Evolutionary conservation across 768 basidiomycete species (phyloP), one percentile per base, ranked within the genome.

Genomic region (Phanerodontia chrysosporium): DNA sequence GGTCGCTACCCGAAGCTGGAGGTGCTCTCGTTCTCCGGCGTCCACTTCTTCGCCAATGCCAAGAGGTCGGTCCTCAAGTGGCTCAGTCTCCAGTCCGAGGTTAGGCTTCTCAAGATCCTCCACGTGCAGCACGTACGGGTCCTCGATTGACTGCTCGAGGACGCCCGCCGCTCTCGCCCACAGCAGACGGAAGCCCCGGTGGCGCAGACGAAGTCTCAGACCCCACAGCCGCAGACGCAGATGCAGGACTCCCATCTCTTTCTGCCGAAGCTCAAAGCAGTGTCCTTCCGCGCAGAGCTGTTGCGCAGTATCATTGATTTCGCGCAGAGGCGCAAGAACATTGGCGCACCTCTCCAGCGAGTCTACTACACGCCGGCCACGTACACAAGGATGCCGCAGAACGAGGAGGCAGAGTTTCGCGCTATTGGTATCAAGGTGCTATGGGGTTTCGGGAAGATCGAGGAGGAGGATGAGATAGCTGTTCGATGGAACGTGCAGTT

Each of bases 1-100:
- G 75, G 73, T 9, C 73, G 72, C 27, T 84, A 82, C 64, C 79
- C 75, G n/a, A 69, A 80, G 39, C 39, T 42, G 10, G 39, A 42
- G 39, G 4, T 4, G 8, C 39, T 42, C 39, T 8, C 39, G 16
- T 18, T 42, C 39, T 42, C 4, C 39, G 6, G 10, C 10, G 18
- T 42, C 8, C 39, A 18, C 10, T 42, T 10, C 39, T 8, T 18
- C 39, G 18, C 39, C 4, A 18, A 10, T 18, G 18, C 18, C 8
- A 42, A 18, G 39, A 18, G 10, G 39, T 18, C 39, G 39, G 10
- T 42, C 39, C 39, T 42, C 18, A 7, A 18, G 16, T 42, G 39
- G 39, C 39, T 42, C 39, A 18, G 10, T 5, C 4, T 18, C 39
- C 39, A 10, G 39, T 4, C 6, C 39, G 18, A 18, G 8, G 10